Conservation (phyloP, 2,329 filamentous ascomycete genomes). For the Fusarium dlaminii region DNA sequence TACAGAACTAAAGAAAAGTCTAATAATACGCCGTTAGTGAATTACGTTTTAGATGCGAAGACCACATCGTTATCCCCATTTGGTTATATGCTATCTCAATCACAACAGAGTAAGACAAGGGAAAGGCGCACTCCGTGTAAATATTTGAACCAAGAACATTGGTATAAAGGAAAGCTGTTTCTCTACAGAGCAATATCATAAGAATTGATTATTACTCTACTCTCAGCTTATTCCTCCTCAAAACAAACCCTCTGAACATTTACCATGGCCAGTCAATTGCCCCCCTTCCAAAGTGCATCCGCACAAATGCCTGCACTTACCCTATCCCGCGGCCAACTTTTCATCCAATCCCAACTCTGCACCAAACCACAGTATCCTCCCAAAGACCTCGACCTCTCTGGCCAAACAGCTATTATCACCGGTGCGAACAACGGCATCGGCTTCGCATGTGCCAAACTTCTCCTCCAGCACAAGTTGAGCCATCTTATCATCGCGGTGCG, state of each 20-base stretch:
- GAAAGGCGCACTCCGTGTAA: accelerated
- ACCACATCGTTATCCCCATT: neutral
- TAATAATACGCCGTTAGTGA: neutral
- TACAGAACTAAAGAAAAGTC: neutral
- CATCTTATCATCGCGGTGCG: slow-evolving; percentile 1
- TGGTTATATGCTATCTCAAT: neutral
- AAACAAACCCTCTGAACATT: neutral
- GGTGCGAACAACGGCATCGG: neutral
- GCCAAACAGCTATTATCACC: neutral
- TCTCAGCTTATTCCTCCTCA: accelerated
- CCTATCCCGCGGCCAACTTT: neutral
- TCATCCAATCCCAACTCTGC: neutral
- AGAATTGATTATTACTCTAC: accelerated
- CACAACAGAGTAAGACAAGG: accelerated
- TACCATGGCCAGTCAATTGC: neutral
- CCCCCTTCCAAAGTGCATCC: neutral
- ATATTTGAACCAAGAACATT: too few relatives aligned
- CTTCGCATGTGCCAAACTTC: neutral
- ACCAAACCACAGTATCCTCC: neutral
- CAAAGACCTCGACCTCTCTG: neutral
- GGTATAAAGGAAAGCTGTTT: accelerated
- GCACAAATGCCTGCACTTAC: neutral
- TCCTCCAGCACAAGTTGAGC: neutral
- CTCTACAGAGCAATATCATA: accelerated
- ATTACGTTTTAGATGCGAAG: neutral